These are phyloP conservation scores for Bretschneidera sinensis DNA, from an alignment of 345 rosid genomes.

Conservation along the genomic window DNA sequence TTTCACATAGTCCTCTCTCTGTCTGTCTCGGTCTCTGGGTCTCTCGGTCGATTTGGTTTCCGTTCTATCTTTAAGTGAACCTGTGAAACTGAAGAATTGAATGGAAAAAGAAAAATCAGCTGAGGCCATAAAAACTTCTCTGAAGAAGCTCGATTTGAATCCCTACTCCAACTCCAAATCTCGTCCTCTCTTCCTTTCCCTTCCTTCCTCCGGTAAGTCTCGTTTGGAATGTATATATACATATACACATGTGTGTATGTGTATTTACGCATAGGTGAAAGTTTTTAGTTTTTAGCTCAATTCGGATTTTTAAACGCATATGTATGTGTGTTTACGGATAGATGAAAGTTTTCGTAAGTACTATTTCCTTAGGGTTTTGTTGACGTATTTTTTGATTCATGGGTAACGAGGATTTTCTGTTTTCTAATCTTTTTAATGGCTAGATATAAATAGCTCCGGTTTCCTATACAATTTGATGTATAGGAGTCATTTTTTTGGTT, in stretches of 20 bases:
- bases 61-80: background rate
- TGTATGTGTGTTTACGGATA: background rate
- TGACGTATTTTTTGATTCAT: background rate
- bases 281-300: background rate
- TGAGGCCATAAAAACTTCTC: constrained; percentile 23
- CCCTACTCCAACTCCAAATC: constrained; percentile 23
- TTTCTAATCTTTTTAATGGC: too few relatives aligned
- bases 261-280: background rate
- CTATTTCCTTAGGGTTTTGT: background rate
- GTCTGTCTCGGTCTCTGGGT: too few relatives aligned
- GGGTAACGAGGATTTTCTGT: background rate
- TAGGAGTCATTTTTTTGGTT: too few relatives aligned
- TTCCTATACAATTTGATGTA: too few relatives aligned
- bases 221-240: background rate
- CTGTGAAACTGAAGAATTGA: background rate
- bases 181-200: constrained; percentile 14
- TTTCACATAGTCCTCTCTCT: too few relatives aligned
- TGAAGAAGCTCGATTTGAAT: constrained; percentile 43
- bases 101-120: constrained; percentile 39
- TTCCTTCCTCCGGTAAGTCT: constrained; percentile 37
- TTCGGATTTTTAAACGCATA: too few relatives aligned
- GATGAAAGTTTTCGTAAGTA: background rate
- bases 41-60: background rate
- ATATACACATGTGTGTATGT: background rate
- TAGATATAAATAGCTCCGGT: too few relatives aligned